phyloP scores from a whole-genome alignment of 208 protist genomes.

The Trypanosoma grayi region DNA sequence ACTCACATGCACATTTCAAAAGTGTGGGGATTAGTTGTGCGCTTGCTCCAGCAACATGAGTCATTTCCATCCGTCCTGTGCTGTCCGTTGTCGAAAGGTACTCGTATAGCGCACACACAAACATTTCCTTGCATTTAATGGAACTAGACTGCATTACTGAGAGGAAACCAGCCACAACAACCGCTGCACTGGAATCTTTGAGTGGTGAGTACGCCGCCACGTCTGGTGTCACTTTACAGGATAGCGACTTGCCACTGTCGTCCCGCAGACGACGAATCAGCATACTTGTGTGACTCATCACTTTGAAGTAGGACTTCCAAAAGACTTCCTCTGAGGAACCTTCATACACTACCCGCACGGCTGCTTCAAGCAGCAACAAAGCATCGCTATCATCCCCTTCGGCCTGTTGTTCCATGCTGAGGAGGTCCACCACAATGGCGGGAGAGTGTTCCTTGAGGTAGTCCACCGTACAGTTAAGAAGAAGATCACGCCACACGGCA shows the following conservation, averaged over 20 bases:
- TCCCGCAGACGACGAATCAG: constrained; percentile 33
- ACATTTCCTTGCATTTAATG: constrained; percentile 70
- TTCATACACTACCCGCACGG: constrained; percentile 40
- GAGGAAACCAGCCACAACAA: constrained; percentile 52
- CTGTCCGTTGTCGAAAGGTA: constrained; percentile 48
- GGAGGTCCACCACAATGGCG: constrained; percentile 66
- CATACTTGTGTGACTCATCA: constrained; percentile 47
- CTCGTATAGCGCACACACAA: constrained; percentile 66
- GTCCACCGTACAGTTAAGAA: constrained; percentile 51
- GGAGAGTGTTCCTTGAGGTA: constrained; percentile 68
- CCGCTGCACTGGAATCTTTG: constrained; percentile 8
- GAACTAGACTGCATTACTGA: constrained; percentile 70
- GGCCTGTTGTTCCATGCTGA: constrained; percentile 53
- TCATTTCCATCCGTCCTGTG: constrained; percentile 40
- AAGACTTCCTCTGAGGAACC: constrained; percentile 37
- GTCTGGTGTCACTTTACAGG: background rate
- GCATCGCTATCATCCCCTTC: constrained; percentile 18
- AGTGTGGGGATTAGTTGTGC: constrained; percentile 62
- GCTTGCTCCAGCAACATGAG: constrained; percentile 34
- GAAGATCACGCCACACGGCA: constrained; percentile 68
- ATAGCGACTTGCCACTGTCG: background rate
- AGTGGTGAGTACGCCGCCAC: background rate
- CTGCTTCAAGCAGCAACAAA: constrained; percentile 26
- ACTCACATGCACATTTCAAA: constrained; percentile 57
- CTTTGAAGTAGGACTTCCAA: constrained; percentile 66